Evolutionary conservation across 352 stramenopile species (phyloP).

Genomic region (Thalassiosira sp.): DNA sequence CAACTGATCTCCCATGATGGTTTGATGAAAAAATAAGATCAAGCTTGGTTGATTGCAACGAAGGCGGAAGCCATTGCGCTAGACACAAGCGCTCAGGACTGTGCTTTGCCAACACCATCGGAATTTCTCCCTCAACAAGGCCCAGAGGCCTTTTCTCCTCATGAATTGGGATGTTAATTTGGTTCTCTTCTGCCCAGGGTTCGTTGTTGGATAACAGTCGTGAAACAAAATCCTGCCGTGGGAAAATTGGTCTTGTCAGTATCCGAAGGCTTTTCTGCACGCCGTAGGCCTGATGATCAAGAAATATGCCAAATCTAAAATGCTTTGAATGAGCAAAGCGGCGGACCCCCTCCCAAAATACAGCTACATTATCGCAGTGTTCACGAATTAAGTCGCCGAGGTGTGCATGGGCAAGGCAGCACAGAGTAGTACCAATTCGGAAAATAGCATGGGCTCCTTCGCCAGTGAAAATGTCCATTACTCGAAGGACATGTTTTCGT

Average conservation of each 20-base stretch:
- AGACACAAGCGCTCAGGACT: slow-evolving; percentile 53
- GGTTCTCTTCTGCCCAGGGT: slow-evolving; percentile 42
- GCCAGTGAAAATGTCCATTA: slow-evolving; percentile 79
- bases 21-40: slow-evolving; percentile 78
- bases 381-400: slow-evolving; percentile 38
- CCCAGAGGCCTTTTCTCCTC: slow-evolving; percentile 46
- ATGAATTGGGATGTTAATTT: slow-evolving; percentile 31
- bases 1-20: slow-evolving; percentile 71
- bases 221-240: slow-evolving; percentile 35
- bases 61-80: slow-evolving; percentile 68
- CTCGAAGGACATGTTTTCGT: slow-evolving; percentile 55
- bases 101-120: slow-evolving; percentile 59
- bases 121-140: slow-evolving; percentile 34
- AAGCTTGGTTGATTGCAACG: slow-evolving; percentile 70
- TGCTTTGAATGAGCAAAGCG: slow-evolving; percentile 44
- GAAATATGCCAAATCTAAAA: slow-evolving; percentile 48
- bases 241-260: slow-evolving; percentile 40
- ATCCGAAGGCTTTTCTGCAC: slow-evolving; percentile 37
- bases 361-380: slow-evolving; percentile 41
- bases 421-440: slow-evolving; percentile 70
- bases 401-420: slow-evolving; percentile 62
- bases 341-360: slow-evolving; percentile 46
- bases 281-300: slow-evolving; percentile 38
- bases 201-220: slow-evolving; percentile 46
- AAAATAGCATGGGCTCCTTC: slow-evolving; percentile 77